A percentile compares a stretch with the other conserved stretches of the same genome.
Conservation (phyloP, 306 rosid genomes). For the Luffa acutangula region DNA sequence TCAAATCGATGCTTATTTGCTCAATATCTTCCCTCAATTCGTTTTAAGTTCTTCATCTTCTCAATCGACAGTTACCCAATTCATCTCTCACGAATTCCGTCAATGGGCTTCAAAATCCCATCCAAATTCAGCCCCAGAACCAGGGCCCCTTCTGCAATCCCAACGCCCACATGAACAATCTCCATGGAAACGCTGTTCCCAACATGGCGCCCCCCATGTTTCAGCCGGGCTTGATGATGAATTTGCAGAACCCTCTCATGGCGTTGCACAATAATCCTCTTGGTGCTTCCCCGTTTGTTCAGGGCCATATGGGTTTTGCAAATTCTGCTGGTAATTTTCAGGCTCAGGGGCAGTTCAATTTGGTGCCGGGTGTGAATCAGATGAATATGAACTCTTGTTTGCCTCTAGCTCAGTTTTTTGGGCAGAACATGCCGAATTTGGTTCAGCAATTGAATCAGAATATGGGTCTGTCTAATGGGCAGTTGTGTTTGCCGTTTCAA, state of each 20-base stretch:
- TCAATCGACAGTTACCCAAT: conserved; percentile 9
- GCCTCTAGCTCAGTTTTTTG: conserved; percentile 37
- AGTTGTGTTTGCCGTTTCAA: conserved; percentile 48
- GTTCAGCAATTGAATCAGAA: conserved; percentile 47
- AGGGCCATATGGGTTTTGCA: conserved; percentile 29
- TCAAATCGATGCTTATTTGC: background rate
- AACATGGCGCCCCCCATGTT: conserved; percentile 19
- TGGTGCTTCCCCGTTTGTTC: conserved; percentile 32
- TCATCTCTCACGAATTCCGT: background rate
- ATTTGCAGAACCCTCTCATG: conserved; percentile 17
- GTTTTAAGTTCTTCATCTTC: background rate
- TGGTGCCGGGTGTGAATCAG: conserved; percentile 36
- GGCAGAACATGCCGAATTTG: conserved; percentile 33
- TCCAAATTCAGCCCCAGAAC: conserved; percentile 34
- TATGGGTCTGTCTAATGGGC: conserved; percentile 55
- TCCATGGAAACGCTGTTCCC: conserved; percentile 10
- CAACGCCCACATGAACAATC: conserved; percentile 18
- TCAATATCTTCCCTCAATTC: background rate
- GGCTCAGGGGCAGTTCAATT: conserved; percentile 32
- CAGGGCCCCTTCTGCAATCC: conserved; percentile 17
- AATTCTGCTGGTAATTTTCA: conserved; percentile 29
- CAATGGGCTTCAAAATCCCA: conserved; percentile 11
- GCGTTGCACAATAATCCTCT: conserved; percentile 37
- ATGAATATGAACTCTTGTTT: conserved; percentile 37
- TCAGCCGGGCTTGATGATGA: conserved; percentile 32